Conservation (phyloP, 805 yeast species). For the Candida adriatica region DNA sequence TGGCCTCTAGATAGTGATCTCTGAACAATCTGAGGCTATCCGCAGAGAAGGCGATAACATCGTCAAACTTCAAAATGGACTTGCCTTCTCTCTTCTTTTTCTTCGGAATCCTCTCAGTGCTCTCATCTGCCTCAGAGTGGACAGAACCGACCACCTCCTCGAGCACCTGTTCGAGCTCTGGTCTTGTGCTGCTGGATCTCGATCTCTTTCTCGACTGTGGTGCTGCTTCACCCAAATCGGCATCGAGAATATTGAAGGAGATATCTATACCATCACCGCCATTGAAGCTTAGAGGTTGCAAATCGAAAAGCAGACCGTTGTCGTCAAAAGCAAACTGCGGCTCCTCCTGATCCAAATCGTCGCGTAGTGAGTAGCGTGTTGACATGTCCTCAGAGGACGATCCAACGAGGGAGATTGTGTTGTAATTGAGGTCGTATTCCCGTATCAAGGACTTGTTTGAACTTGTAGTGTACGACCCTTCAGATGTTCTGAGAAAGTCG, state of each 20-base stretch:
- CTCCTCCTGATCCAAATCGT: slow-evolving; percentile 14
- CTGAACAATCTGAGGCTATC: slow-evolving; percentile 19
- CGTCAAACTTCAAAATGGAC: slow-evolving; percentile 11
- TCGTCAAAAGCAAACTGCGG: slow-evolving; percentile 23
- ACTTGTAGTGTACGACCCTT: not conserved
- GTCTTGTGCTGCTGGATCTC: slow-evolving; percentile 3
- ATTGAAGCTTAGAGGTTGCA: slow-evolving; percentile 3
- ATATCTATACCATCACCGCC: not conserved
- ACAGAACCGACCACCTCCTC: slow-evolving; percentile 6
- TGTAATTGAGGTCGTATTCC: slow-evolving; percentile 14
- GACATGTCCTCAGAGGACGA: not conserved
- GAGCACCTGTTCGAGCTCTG: slow-evolving; percentile 11
- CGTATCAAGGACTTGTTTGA: slow-evolving; percentile 9
- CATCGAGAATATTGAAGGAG: not conserved
- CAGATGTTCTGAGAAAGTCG: slow-evolving; percentile 11
- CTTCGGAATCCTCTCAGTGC: not conserved
- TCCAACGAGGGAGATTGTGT: slow-evolving; percentile 8
- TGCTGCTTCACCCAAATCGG: slow-evolving; percentile 3
- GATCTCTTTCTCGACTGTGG: slow-evolving; percentile 1
- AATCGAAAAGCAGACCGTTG: slow-evolving; percentile 20
- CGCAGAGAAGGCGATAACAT: slow-evolving; percentile 14
- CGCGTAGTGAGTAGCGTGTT: slow-evolving; percentile 1
- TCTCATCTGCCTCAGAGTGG: not conserved
- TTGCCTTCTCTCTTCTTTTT: slow-evolving; percentile 7
- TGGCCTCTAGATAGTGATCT: slow-evolving; percentile 17